Evolutionary conservation across 2,329 filamentous ascomycete species (phyloP), one percentile per base, ranked within the genome.

Genomic region (Rhynchosporium secalis): DNA sequence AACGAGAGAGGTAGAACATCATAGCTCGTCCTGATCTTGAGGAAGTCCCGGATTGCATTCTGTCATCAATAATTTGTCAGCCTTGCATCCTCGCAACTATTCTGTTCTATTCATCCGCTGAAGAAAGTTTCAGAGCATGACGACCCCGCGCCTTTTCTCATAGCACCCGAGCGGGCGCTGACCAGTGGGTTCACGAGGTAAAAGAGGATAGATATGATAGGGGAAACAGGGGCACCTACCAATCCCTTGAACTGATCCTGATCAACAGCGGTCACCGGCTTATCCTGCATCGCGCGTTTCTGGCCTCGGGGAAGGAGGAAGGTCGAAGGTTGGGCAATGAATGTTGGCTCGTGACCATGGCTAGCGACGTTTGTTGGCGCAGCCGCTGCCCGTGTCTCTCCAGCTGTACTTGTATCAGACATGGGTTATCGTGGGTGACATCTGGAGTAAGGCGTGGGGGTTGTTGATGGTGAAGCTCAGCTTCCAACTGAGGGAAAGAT

Each of bases 1-100:
- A 96, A 99, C 69, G 93, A 97, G 65, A 99, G 86, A 20, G 95
- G 95, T 54, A 99, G 83, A 69, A 99, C 95, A 79, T 99, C 95
- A 81, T 99, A 99, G 76, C 93, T 97, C 41, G 92, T 98, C 74
- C 95, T 89, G 70, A 96, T 89, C 77, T 93, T 96, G 75, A 99
- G 87, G 78, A 99, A 99, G 71, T 96, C 91, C 77, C 95, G 90
- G 72, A 98, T 93, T 66, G 90, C 89, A 80, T 88, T 88, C 93
- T 96, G 77, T 68, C 71, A 20, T 48, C 38, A 48, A 38, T 61
- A 60, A 43, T 40, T 60, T 62, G 69, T 74, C 69, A 74, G 72
- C 70, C 68, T 70, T 54, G 68, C 61, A 47, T 54, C 51, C 45
- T 66, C 43, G 59, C 59, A 51, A 55, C 58, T 57, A 2, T 20